Evolutionary conservation across 352 stramenopile genomes (phyloP), one percentile per base, ranked within the genome.

Genomic region (Pythium apleroticum): DNA sequence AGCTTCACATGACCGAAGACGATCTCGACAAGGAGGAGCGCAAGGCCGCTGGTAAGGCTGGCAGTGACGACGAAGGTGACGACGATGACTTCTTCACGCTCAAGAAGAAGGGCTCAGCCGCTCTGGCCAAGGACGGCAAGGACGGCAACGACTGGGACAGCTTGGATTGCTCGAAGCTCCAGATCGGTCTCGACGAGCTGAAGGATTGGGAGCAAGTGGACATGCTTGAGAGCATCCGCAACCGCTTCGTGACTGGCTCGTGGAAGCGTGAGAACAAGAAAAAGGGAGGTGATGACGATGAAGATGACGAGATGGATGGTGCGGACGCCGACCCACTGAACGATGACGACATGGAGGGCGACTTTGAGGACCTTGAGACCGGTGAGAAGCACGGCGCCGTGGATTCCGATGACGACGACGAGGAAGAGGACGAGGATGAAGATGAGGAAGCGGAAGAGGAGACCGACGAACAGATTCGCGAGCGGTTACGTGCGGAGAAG

Each of bases 301-400:
- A 84, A 6, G 78, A 74, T 14, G 74, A 71, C 25, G 76, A 85
- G 3, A 70, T 69, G 24, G 78, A 76, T 17, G 74, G 65, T 12
- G 77, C 65, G 12, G 71, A 78, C 28, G 76, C 68, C 0, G 80
- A 86, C 28, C 78, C 68, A 30, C 54, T 90, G 50, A 94, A 96
- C 30, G 93, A 97, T 57, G 89, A 98, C 0, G 81, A 87, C 33
- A 83, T 98, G 81, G 89, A 96, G 35, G 97, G 97, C 28, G 97
- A 98, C 43, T 99, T 99, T 77, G 96, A 99, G 76, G 97, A 99
- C 60, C 81, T 99, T 35, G 95, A 99, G 79, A 98, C 91, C 15
- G 92, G 94, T 2, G 92, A 98, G 56, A 83, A 71, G 24, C 77
- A 93, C 49, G 68, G 59, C 2, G 56, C 62, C 4, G 27, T 53